Evolutionary conservation across 1,139 yeast species (phyloP), one percentile per base, ranked within the genome.

Genomic region (Tardiomyces depauwii): DNA sequence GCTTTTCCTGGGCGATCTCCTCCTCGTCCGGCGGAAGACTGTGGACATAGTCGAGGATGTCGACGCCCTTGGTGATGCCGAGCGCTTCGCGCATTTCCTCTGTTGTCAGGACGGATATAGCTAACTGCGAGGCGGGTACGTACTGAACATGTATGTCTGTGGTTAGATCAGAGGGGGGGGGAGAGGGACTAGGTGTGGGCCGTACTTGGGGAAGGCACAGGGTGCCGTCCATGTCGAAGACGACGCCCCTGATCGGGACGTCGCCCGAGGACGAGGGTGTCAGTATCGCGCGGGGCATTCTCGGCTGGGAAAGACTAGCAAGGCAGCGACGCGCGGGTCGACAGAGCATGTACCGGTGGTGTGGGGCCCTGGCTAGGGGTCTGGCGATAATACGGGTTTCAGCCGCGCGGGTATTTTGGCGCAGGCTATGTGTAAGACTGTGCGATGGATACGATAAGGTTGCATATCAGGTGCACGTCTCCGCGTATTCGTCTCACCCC

Each of bases 181-280:
- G 25, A 21, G 7, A 4, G 25, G 7, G 25, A 21, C 25, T 5
- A 7, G 25, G 7, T 21, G 25, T 4, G 16, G 11, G 3, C 10
- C 36, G 36, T 30, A 30, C 36, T 11, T 30, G 36, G 13, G 86
- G 84, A 23, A 73, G 64, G 52, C 82, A 77, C 44, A 80, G 56
- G 0, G 85, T 80, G 5, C 86, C 86, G 54, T 80, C 86, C 86
- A 80, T 79, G 53, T 80, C 86, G 55, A 80, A 80, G 1, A 80
- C 67, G 4, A 80, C 59, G 0, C 82, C 83, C 43, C 64, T 65
- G 40, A 77, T 60, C 1, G 58, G 55, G 4, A 62, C 49, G 42
- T 72, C 76, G 14, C 58, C 56, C 2, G 58, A 47, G n/a, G 44
- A 38, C 6, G 45, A 19, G 2, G 72, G 70, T 2, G 53, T 54